Evolutionary conservation across 257 asterid species (phyloP).

Genomic region (Nyctanthes arbortristis): DNA sequence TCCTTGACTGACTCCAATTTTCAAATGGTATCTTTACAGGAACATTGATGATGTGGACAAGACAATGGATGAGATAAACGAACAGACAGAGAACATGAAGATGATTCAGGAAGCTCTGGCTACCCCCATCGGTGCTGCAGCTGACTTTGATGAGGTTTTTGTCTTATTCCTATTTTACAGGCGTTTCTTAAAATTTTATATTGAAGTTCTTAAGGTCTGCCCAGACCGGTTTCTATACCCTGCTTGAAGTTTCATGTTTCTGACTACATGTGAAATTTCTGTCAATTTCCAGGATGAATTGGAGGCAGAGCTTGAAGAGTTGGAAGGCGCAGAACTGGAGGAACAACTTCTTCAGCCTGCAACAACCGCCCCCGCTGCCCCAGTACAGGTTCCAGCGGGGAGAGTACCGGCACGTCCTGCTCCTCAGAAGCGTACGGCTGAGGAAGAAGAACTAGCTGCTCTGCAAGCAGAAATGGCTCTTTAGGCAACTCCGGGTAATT

Average conservation of each 20-base stretch:
- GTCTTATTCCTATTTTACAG: background rate
- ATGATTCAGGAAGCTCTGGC: conserved; percentile 83
- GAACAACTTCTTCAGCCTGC: conserved; percentile 77
- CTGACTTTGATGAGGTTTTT: conserved; percentile 69
- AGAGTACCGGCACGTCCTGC: conserved; percentile 51
- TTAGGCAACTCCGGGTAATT: conserved; percentile 33
- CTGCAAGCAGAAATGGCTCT: conserved; percentile 91
- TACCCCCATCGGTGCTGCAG: conserved; percentile 67
- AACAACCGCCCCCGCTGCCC: conserved; percentile 52
- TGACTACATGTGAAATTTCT: conserved; percentile 2
- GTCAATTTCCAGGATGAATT: conserved; percentile 65
- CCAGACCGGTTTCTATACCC: background rate
- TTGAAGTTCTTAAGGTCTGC: background rate
- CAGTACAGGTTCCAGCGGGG: conserved; percentile 43
- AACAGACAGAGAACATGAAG: conserved; percentile 87
- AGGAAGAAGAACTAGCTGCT: conserved; percentile 82
- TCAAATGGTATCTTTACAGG: conserved; percentile 34
- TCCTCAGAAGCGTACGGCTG: conserved; percentile 57
- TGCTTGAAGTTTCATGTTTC: background rate
- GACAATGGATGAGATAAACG: conserved; percentile 93
- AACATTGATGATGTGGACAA: conserved; percentile 88
- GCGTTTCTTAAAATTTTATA: background rate
- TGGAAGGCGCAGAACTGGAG: conserved; percentile 80
- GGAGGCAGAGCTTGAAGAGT: conserved; percentile 79
- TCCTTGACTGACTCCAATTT: background rate